Evolutionary conservation across 2,329 filamentous ascomycete genomes (phyloP), one percentile per base, ranked within the genome.

Genomic region (Alternaria sp.): DNA sequence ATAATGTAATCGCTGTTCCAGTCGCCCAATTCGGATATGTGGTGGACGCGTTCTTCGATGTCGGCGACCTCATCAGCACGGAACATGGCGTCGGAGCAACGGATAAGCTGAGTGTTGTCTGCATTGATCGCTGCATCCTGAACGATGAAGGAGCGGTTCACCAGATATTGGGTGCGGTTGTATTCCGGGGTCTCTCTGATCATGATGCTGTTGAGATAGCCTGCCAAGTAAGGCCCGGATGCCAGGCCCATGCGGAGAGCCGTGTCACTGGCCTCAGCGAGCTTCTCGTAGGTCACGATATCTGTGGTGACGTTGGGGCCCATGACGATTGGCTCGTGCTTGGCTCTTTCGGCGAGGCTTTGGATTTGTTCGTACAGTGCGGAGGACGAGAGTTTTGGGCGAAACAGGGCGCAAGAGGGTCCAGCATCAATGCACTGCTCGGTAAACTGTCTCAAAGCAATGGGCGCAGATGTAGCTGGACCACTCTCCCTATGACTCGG

Each of bases 261-360:
- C 0, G 36, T 40, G n/a, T 40, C 36, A 40, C 36, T 40, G 0
- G 36, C 36, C 5, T 40, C 36, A 1, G 36, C 36, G n/a, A 40
- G 6, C n/a, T 40, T 40, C 9, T 40, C 36, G 36, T 40, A 40
- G 4, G 36, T 17, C 0, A 40, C 36, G 36, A 40, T 17, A 40
- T 17, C 36, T 2, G 36, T 40, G 0, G 36, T 40, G n/a, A 40
- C 36, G 5, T 40, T 40, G 0, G 36, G 36, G n/a, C 36, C 36
- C 15, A 40, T 40, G 2, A 40, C 36, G n/a, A 40, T 40, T 17
- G 36, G 36, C 36, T 17, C 36, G 8, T n/a, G 36, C 0, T 17
- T 40, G n/a, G 36, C 36, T 17, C 0, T 0, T 40, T 40, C n/a
- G 36, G 0, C 3, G 0, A 17, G n/a, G n/a, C 0, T 0, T 17